A percentile compares a stretch with the other conserved stretches of the same genome.
Conservation (phyloP, 1,139 yeast genomes). For the Kluyveromyces sp. region DNA sequence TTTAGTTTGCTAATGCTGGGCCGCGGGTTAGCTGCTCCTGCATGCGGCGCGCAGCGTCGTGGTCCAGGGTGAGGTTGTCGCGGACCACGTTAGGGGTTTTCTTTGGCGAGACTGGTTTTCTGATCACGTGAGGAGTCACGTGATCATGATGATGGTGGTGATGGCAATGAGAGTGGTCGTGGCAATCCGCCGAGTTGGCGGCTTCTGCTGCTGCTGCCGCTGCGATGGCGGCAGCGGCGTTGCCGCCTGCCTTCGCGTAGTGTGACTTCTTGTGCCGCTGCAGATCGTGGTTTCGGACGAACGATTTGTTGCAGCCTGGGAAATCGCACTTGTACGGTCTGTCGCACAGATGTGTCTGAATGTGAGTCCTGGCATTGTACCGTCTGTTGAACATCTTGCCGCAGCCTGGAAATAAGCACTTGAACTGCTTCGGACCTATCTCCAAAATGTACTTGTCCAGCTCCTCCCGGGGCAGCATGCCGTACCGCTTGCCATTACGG, state of each 20-base stretch:
- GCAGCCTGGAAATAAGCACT: constrained; percentile 74
- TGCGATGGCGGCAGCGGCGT: neutral
- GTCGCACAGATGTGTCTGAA: constrained; percentile 93
- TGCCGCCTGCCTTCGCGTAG: constrained; percentile 44
- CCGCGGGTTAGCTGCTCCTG: constrained; percentile 4
- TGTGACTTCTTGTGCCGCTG: constrained; percentile 89
- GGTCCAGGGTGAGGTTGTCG: constrained; percentile 4
- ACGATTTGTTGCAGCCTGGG: constrained; percentile 59
- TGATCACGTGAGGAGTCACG: neutral
- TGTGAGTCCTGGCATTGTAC: constrained; percentile 93
- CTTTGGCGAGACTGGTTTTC: constrained; percentile 7
- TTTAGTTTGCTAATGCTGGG: neutral
- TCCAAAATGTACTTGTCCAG: constrained; percentile 77
- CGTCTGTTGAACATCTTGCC: constrained; percentile 80
- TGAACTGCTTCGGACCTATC: constrained; percentile 46
- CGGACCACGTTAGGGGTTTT: constrained; percentile 1
- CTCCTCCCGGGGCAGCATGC: constrained; percentile 84
- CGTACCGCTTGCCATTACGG: constrained; percentile 38
- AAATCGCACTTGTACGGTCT: constrained; percentile 70
- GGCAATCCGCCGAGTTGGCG: too few species aligned
- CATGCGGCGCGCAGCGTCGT: constrained; percentile 3
- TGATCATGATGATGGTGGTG: constrained; percentile 18
- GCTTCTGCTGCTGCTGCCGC: too few species aligned
- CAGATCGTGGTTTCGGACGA: constrained; percentile 86
- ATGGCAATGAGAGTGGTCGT: too few species aligned